These are phyloP conservation scores for Atkinsonella hypoxylon DNA, from an alignment of 2,329 filamentous ascomycete species.

Conservation along the genomic window DNA sequence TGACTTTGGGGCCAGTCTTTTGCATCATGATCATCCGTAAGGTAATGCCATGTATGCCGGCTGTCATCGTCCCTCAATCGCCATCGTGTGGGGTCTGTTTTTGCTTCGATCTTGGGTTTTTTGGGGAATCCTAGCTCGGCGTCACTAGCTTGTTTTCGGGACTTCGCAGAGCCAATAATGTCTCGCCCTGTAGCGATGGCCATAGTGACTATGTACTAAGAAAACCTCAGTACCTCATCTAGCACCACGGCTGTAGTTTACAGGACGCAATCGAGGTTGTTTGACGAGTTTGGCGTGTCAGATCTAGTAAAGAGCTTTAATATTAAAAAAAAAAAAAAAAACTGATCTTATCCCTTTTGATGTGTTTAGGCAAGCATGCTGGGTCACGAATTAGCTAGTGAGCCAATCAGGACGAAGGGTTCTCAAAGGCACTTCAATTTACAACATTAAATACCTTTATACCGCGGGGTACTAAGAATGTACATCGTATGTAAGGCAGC, in stretches of 20 bases:
- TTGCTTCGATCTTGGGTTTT: slow-evolving; percentile 35
- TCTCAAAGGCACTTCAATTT: no score
- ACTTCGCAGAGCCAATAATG: slow-evolving; percentile 18
- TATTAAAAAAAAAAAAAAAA: no score
- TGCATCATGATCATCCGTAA: slow-evolving; percentile 58
- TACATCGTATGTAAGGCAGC: no score
- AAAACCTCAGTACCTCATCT: background rate
- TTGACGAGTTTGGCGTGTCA: background rate
- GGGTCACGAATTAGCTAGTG: no score
- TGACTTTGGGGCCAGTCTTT: slow-evolving; percentile 73
- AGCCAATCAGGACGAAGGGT: no score
- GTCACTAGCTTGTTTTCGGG: slow-evolving; percentile 32
- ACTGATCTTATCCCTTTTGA: no score
- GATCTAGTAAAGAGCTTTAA: background rate
- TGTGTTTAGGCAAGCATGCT: no score
- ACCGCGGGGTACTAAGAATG: no score
- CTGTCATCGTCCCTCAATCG: slow-evolving; percentile 72
- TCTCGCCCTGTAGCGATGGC: slow-evolving; percentile 18
- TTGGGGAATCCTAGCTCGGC: slow-evolving; percentile 28
- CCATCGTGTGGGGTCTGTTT: slow-evolving; percentile 76
- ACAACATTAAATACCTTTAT: no score
- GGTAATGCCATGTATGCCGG: slow-evolving; percentile 87
- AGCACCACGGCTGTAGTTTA: background rate
- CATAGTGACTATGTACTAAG: slow-evolving; percentile 12
- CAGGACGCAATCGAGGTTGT: background rate